Conservation (phyloP, 1,139 yeast species). For the Pichia sp. region DNA sequence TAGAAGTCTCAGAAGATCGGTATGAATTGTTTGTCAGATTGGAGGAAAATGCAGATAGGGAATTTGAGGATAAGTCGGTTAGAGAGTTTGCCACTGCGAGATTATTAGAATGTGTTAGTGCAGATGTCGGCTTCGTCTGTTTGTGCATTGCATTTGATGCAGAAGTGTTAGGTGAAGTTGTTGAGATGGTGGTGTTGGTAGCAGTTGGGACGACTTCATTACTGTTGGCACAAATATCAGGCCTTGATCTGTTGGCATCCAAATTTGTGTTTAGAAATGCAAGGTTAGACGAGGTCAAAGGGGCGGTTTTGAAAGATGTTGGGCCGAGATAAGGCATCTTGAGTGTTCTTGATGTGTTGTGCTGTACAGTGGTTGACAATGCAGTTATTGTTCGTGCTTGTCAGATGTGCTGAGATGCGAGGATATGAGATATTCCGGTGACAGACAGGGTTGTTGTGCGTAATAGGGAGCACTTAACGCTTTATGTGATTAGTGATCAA, state of each 20-base stretch:
- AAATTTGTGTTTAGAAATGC: constrained; percentile 4
- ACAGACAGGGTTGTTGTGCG: not conserved
- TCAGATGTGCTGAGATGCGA: not conserved
- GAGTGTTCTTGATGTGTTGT: not conserved
- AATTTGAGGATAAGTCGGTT: constrained; percentile 1
- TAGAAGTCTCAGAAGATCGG: constrained; percentile 11
- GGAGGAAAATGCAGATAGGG: constrained; percentile 1
- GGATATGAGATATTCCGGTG: not conserved
- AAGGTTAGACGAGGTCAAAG: constrained; percentile 23
- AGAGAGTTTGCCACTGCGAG: not conserved
- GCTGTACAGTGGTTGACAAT: not conserved
- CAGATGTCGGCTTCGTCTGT: too few relatives aligned
- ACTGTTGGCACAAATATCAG: not conserved
- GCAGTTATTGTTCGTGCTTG: not conserved
- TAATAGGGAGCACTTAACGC: not conserved
- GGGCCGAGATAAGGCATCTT: constrained; percentile 29
- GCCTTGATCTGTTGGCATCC: not conserved
- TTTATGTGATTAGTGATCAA: not conserved
- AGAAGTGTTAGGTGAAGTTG: too few relatives aligned
- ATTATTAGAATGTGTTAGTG: too few relatives aligned
- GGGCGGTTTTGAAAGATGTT: constrained; percentile 26
- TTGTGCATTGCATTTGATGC: too few relatives aligned
- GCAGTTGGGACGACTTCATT: too few relatives aligned
- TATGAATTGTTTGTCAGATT: constrained; percentile 3
- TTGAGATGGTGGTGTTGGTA: too few relatives aligned